These are phyloP conservation scores for Rutstroemia sp. DNA, from an alignment of 2,329 filamentous ascomycete species.

Conservation along the genomic window DNA sequence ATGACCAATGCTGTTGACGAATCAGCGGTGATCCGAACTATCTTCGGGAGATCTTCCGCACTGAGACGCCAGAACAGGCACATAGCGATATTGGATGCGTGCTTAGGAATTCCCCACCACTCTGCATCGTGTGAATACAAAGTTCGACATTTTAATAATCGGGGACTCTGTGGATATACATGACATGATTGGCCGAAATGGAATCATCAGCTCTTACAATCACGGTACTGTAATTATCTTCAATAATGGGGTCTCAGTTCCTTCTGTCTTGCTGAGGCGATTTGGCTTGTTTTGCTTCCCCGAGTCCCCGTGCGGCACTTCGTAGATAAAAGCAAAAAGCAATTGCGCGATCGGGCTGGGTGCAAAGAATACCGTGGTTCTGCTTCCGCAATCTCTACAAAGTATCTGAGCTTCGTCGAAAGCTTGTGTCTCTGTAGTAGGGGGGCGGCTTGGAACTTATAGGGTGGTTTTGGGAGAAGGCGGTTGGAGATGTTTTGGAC, in stretches of 20 bases:
- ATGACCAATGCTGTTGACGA: conserved; percentile 8
- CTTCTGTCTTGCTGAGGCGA: neutral
- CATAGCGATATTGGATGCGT: neutral
- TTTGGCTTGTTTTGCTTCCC: too few species aligned
- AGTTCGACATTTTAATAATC: neutral
- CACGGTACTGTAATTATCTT: neutral
- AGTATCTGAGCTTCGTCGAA: too few species aligned
- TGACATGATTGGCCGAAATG: neutral
- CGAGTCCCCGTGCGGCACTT: neutral
- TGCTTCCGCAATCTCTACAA: too few species aligned
- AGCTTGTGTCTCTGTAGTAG: too few species aligned
- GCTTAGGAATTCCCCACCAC: neutral
- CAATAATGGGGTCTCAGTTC: neutral
- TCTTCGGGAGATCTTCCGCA: conserved; percentile 5
- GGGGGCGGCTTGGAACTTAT: too few species aligned
- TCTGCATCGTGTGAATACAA: neutral
- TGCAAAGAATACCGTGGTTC: neutral
- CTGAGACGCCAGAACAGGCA: neutral
- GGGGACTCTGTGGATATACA: neutral
- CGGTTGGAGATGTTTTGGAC: too few species aligned
- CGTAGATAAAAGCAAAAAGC: neutral
- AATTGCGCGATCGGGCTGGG: conserved; percentile 1
- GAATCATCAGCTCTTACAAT: neutral
- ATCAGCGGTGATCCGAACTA: neutral
- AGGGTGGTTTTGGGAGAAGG: too few species aligned